phyloP scores from a whole-genome alignment of 2,329 filamentous ascomycete genomes.

The Diaporthe vexans region DNA sequence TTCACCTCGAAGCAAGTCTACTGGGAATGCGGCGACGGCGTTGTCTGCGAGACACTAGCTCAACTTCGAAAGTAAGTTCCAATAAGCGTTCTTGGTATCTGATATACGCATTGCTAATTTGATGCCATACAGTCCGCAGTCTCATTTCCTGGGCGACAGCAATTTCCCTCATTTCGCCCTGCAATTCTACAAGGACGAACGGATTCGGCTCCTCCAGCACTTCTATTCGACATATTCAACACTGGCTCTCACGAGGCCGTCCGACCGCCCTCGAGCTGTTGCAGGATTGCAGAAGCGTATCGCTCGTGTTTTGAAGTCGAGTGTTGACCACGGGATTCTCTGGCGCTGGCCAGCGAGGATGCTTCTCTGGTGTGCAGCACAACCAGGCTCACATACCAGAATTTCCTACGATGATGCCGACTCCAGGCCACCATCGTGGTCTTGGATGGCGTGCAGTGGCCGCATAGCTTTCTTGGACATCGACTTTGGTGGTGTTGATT shows the following conservation, averaged over 20 bases:
- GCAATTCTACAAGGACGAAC: constrained; percentile 11
- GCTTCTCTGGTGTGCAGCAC: not conserved
- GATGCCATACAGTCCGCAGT: not conserved
- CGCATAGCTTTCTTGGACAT: not conserved
- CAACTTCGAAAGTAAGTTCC: constrained; percentile 51
- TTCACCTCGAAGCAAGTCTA: constrained; percentile 54
- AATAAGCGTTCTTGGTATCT: not conserved
- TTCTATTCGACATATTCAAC: not conserved
- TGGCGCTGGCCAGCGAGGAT: not conserved
- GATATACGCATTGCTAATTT: not conserved
- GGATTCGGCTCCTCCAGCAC: constrained; percentile 7
- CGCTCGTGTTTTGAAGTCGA: not conserved
- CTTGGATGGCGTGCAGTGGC: not conserved
- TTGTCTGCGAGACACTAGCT: constrained; percentile 53
- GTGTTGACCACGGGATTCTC: not conserved
- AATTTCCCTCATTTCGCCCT: not conserved
- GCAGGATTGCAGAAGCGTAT: constrained; percentile 8
- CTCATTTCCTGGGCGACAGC: constrained; percentile 7
- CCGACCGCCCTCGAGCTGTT: not conserved
- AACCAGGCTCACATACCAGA: not conserved
- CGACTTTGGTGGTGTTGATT: not conserved
- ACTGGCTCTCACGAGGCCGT: not conserved
- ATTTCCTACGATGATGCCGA: not conserved
- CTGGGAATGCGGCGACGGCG: constrained; percentile 54
- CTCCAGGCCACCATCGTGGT: not conserved